Base-by-base conservation (phyloP, 345 rosid genomes). In the Populus pruinosa region DNA sequence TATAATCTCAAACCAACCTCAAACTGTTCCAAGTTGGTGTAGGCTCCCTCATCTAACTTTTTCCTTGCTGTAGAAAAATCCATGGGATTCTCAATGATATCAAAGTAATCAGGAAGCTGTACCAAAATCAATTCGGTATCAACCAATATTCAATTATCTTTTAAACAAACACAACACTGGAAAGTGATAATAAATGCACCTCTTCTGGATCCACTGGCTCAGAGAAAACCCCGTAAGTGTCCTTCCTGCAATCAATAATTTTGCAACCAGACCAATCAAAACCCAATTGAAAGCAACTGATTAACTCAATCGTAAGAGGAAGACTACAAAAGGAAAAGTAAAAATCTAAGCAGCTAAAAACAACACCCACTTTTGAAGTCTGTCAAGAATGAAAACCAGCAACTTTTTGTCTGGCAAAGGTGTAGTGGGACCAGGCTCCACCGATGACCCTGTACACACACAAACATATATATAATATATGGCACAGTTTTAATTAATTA, bases 81-180 rank as follows among this genome's bases (percentile, higher is more conserved):
- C 98, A 96, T 92, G 12, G 97, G 97, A 84, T 93, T 81, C 43
- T 87, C 87, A 74, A 96, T 80, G 76, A 92, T 88, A 78, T 93
- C 99, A 78, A 85, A 91, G 77, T 96, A 96, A 82, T 96, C 98
- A 76, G 99, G 99, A 87, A 96, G 97, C 99, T 96, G 92, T 25
- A 83, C 62, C 67, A 82, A 84, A 43, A 83, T 14, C 71, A 68
- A 76, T 53, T 68, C 11, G 49, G 44, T 25, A 67, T 77, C 73
- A 85, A 64, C 49, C 59, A 64, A 74, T 29, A 39, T 5, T 43
- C 71, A 65, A 29, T 69, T 56, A 70, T 36, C 21, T n/a, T 47
- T 5, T 9, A 65, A 13, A 29, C 53, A 47, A 73, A 63, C 65
- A 55, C 67, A 77, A 73, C 78, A 78, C 12, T 18, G 16, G 69